Conservation (phyloP, 148 eudicot species). For the Polygonum aviculare region DNA sequence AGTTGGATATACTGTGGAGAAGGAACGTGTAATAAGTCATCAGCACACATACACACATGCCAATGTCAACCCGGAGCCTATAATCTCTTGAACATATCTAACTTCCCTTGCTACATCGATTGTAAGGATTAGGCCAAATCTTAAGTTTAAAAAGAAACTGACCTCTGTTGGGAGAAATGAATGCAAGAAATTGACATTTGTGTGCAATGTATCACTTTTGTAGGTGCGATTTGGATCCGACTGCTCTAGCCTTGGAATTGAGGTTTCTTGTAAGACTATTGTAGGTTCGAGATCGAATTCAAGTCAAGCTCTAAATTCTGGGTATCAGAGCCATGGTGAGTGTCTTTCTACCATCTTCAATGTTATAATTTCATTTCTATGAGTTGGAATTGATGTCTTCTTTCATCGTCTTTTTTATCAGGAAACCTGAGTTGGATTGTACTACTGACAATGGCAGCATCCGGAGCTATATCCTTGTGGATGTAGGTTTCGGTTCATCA, state of each 20-base stretch:
- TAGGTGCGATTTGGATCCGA: slow-evolving; percentile 64
- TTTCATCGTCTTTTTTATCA: slow-evolving; percentile 5
- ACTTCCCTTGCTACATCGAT: slow-evolving; percentile 59
- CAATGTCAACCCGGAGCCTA: slow-evolving; percentile 45
- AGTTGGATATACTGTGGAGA: slow-evolving; percentile 68
- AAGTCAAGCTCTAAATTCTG: slow-evolving; percentile 18
- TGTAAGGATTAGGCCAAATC: slow-evolving; percentile 32
- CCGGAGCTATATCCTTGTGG: neutral
- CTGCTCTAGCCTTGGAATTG: slow-evolving; percentile 50
- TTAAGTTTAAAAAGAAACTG: neutral
- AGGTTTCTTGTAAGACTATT: neutral
- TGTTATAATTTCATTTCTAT: neutral
- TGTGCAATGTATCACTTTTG: slow-evolving; percentile 8
- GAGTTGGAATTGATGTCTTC: neutral
- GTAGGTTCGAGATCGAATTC: slow-evolving; percentile 20
- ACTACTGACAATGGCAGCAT: slow-evolving; percentile 16
- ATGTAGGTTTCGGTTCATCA: neutral
- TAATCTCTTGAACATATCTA: slow-evolving; percentile 48
- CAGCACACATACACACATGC: slow-evolving; percentile 42
- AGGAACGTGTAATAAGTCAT: slow-evolving; percentile 49
- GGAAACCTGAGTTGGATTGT: slow-evolving; percentile 37
- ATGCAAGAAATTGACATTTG: neutral
- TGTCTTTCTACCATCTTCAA: neutral
- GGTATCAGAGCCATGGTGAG: slow-evolving; percentile 10
- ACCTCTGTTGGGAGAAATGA: neutral